phyloP scores from a whole-genome alignment of 2,329 filamentous ascomycete genomes.

The Raffaelea deltoideospora region DNA sequence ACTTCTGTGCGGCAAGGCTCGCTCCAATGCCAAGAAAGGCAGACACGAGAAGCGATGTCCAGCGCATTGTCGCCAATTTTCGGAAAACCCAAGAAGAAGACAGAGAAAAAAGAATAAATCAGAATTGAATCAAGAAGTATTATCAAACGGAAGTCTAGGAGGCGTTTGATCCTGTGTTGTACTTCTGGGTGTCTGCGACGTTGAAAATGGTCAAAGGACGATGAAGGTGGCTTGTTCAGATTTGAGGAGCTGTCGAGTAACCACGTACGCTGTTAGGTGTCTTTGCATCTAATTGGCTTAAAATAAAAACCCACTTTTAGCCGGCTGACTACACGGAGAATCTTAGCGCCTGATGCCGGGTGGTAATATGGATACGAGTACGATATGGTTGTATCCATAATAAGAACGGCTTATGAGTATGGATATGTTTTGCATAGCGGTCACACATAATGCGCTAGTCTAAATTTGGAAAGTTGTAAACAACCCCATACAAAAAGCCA shows the following conservation, averaged over 20 bases:
- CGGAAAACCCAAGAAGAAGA: neutral
- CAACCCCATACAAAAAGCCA: conserved; percentile 6
- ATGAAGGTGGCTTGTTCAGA: too few species aligned
- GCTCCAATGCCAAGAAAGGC: conserved; percentile 45
- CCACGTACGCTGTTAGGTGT: conserved; percentile 9
- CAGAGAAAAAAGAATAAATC: neutral
- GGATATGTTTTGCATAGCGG: too few species aligned
- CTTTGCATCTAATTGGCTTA: conserved; percentile 4
- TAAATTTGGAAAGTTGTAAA: conserved; percentile 6
- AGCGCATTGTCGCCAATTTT: conserved; percentile 45
- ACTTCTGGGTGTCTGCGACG: too few species aligned
- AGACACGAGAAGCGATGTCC: conserved; percentile 47
- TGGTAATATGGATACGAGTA: too few species aligned
- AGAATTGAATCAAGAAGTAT: too few species aligned
- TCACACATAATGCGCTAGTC: conserved; percentile 1
- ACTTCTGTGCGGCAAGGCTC: conserved; percentile 43
- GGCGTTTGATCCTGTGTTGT: too few species aligned
- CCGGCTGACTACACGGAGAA: conserved; percentile 2
- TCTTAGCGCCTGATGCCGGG: conserved; percentile 1
- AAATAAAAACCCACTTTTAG: neutral
- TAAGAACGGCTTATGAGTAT: too few species aligned
- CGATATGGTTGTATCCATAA: too few species aligned
- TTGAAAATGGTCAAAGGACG: neutral
- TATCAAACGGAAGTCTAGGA: too few species aligned
- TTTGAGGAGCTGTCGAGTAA: conserved; percentile 1